Conservation (phyloP, 2,329 filamentous ascomycete species). For the Aspergillus calidoustus region DNA sequence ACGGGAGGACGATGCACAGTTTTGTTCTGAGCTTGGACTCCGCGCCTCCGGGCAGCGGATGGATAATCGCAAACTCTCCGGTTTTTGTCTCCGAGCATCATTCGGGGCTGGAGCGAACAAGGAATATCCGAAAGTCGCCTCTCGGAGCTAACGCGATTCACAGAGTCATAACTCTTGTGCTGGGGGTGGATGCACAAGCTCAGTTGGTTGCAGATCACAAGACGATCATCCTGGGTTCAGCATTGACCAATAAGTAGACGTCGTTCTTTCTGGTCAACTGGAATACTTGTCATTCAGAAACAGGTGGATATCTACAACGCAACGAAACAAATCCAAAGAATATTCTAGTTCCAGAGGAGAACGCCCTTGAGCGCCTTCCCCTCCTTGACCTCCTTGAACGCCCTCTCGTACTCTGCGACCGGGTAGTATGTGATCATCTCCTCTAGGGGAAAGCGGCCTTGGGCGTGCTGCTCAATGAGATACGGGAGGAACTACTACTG, state of each 20-base stretch:
- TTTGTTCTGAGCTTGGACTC: too few species aligned
- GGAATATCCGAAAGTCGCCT: too few species aligned
- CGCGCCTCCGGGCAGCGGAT: too few species aligned
- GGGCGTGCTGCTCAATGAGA: slow-evolving; percentile 54
- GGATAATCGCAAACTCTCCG: too few species aligned
- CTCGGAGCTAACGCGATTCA: too few species aligned
- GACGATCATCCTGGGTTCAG: too few species aligned
- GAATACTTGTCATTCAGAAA: neutral
- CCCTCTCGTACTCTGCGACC: slow-evolving; percentile 33
- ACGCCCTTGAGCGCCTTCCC: slow-evolving; percentile 35
- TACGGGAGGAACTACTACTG: slow-evolving; percentile 41
- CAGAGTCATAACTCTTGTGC: too few species aligned
- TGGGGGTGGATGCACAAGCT: neutral
- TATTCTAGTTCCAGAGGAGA: slow-evolving; percentile 28
- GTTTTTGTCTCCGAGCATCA: too few species aligned
- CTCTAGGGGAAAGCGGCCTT: slow-evolving; percentile 55
- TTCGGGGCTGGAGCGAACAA: too few species aligned
- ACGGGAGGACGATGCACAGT: too few species aligned
- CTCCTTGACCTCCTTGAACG: slow-evolving; percentile 32
- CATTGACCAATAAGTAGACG: neutral
- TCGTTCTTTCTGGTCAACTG: neutral
- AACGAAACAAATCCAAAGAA: neutral
- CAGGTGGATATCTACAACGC: neutral
- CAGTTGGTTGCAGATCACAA: neutral
- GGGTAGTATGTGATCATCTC: slow-evolving; percentile 51